Conservation (phyloP, 148 eudicot species). For the Rheum nobile region DNA sequence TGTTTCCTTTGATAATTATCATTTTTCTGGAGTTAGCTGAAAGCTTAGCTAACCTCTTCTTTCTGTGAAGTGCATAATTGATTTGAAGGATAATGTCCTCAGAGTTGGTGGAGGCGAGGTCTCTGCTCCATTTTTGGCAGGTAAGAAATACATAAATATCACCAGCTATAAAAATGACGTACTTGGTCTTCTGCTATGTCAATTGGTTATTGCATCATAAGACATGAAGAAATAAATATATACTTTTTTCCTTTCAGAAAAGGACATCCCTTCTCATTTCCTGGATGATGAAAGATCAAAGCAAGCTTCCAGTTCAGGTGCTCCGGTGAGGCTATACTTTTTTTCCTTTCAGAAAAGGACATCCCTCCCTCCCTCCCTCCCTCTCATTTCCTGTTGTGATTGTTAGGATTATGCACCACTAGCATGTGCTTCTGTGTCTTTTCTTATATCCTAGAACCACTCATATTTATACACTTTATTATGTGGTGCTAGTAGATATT, state of each 20-base stretch:
- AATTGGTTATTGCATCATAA: neutral
- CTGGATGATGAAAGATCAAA: constrained; percentile 77
- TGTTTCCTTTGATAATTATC: neutral
- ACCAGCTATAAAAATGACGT: neutral
- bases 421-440: neutral
- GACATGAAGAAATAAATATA: neutral
- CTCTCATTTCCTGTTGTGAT: too few relatives aligned
- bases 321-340: constrained; percentile 38
- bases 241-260: constrained; percentile 36
- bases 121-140: constrained; percentile 80
- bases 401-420: neutral
- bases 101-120: constrained; percentile 99
- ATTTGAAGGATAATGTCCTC: constrained; percentile 86
- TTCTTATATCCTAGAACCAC: neutral
- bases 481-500: neutral
- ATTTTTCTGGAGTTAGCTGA: neutral
- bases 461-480: neutral
- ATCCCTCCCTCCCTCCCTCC: too few relatives aligned
- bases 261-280: constrained; percentile 76
- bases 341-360: too few relatives aligned
- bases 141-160: constrained; percentile 18
- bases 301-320: constrained; percentile 76
- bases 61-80: constrained; percentile 73
- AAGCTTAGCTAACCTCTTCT: constrained; percentile 1
- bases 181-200: neutral